Evolutionary conservation across 2,329 filamentous ascomycete genomes (phyloP), one percentile per base, ranked within the genome.

Genomic region (Conoideocrella luteorostrata): DNA sequence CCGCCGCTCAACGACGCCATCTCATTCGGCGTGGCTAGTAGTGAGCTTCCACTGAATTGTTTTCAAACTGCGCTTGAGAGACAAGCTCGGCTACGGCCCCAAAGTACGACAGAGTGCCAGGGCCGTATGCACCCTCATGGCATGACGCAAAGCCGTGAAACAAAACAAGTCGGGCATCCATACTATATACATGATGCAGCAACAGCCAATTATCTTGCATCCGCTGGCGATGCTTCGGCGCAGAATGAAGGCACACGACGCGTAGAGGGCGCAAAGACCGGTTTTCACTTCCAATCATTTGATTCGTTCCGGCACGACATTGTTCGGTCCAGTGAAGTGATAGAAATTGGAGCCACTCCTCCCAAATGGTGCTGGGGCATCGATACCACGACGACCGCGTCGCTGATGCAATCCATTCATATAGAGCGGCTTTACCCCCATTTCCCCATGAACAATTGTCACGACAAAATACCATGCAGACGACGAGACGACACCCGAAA

Each of bases 341-440:
- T 21, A 5, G 40, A 24, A n/a, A 21, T 7, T 10, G 22, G 22
- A 0, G 18, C 22, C 15, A 21, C 12, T 13, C 32, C 22, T 10
- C 12, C 32, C 18, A 30, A 17, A 34, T 36, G 40, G 40, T 42
- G 32, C 32, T 36, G 32, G 40, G 32, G 40, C 15, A 21, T 42
- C 40, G 32, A 42, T 17, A 42, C 30, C 20, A 36, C 40, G 9
- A 17, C 22, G 22, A 22, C 40, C 4, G 15, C 40, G 17, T 36
- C 30, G 10, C 29, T 42, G 23, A 42, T 42, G 40, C 7, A 29
- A 18, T 9, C 9, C 17, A 33, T 13, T 1, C 20, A 1, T 3
- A 15, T 15, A 10, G 32, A 34, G 15, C 15, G 7, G 15, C 5
- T 17, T 10, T 15, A 2, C 15, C n/a, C 32, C 5, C 21, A n/a